Evolutionary conservation across 345 rosid species (phyloP).

Genomic region (Theobroma cacao): DNA sequence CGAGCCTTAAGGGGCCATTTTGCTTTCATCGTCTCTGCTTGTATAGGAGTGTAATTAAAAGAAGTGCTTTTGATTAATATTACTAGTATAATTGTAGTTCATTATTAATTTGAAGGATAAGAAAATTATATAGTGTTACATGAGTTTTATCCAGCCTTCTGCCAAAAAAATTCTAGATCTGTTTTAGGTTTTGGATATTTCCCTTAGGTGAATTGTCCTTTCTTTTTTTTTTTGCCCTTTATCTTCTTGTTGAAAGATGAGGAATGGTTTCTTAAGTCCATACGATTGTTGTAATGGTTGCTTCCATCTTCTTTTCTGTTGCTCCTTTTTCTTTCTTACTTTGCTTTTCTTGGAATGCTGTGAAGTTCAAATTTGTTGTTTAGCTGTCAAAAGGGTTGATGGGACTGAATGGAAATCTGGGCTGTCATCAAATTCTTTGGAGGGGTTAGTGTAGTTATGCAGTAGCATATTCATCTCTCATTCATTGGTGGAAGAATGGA

Average conservation of each 20-base stretch:
- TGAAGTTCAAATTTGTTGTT: background rate
- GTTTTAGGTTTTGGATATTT: conserved; percentile 1
- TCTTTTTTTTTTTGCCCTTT: background rate
- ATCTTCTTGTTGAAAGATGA: background rate
- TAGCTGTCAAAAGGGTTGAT: conserved; percentile 1
- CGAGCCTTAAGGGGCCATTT: conserved; percentile 9
- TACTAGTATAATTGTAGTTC: background rate
- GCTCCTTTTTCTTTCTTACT: background rate
- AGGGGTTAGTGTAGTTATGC: background rate
- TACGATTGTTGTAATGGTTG: background rate
- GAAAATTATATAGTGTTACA: background rate
- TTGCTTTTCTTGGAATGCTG: background rate
- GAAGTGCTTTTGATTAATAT: background rate
- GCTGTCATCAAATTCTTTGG: background rate
- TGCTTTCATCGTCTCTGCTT: background rate
- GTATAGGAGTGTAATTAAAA: conserved; percentile 25
- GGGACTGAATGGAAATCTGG: conserved; percentile 15
- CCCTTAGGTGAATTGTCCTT: background rate
- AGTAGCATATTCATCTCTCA: background rate
- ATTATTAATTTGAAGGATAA: background rate
- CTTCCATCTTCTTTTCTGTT: background rate
- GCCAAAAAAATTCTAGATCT: conserved; percentile 14
- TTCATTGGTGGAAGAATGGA: background rate
- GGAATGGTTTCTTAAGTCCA: background rate
- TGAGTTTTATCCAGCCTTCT: background rate